Conservation (phyloP, 2,329 filamentous ascomycete species). For the Botrytis pseudocinerea region DNA sequence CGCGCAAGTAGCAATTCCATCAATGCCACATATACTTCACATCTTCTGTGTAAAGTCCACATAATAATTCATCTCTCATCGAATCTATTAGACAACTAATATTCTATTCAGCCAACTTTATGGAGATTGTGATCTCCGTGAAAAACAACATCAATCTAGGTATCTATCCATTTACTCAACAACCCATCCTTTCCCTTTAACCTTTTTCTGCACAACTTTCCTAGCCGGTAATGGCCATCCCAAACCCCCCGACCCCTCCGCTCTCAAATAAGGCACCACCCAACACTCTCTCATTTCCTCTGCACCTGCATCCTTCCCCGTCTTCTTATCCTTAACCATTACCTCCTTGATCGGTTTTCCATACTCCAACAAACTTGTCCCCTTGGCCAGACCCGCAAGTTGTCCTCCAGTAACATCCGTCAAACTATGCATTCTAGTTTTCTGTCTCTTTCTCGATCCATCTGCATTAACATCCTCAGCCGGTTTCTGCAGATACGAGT, state of each 20-base stretch:
- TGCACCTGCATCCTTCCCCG: constrained; percentile 45
- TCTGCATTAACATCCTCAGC: constrained; percentile 50
- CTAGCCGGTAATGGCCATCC: constrained; percentile 86
- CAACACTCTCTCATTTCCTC: constrained; percentile 69
- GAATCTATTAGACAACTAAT: background rate
- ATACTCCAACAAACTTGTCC: constrained; percentile 79
- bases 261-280: constrained; percentile 75
- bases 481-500: constrained; percentile 75
- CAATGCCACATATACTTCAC: too few species aligned
- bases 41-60: background rate
- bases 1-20: background rate
- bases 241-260: constrained; percentile 64
- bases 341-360: constrained; percentile 92
- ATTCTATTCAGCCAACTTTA: background rate
- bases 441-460: constrained; percentile 55
- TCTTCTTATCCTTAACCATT: constrained; percentile 36
- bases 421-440: constrained; percentile 85
- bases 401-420: constrained; percentile 76
- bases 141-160: background rate
- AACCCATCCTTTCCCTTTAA: constrained; percentile 72
- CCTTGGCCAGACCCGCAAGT: constrained; percentile 75
- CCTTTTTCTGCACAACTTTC: constrained; percentile 79
- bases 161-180: constrained; percentile 33
- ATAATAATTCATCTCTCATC: background rate
- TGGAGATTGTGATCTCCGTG: background rate